Evolutionary conservation across 1,284 basidiomycete genomes (phyloP).

Genomic region (Hemileia vastatrix): DNA sequence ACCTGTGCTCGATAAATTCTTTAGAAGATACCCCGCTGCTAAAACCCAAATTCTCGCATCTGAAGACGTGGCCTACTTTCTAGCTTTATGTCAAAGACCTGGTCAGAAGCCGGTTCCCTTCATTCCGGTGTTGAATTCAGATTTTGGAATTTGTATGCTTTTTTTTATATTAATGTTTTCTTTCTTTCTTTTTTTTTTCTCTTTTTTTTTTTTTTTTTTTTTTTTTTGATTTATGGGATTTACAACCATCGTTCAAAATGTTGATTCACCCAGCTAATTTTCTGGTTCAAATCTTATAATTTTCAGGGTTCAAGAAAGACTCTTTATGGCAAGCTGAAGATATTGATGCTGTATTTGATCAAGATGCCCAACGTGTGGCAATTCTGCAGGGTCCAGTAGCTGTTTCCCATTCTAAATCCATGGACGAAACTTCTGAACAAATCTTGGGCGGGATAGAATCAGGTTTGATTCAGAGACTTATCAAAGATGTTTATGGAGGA

Average conservation of each 20-base stretch:
- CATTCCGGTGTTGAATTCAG: slow-evolving; percentile 89
- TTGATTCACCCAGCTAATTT: too few species aligned
- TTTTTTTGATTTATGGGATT: neutral
- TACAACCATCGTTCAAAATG: too few species aligned
- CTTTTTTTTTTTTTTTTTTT: neutral
- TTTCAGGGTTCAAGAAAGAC: slow-evolving; percentile 54
- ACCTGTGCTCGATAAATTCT: slow-evolving; percentile 70
- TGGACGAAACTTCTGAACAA: slow-evolving; percentile 87
- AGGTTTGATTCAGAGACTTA: slow-evolving; percentile 64
- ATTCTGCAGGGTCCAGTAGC: slow-evolving; percentile 96
- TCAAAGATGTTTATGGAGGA: slow-evolving; percentile 69
- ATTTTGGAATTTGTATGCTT: slow-evolving; percentile 74
- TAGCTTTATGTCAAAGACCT: slow-evolving; percentile 83
- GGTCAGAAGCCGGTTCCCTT: slow-evolving; percentile 98
- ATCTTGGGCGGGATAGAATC: slow-evolving; percentile 78
- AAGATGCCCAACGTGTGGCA: slow-evolving; percentile 93
- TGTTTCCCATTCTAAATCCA: slow-evolving; percentile 71
- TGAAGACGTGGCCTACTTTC: slow-evolving; percentile 90
- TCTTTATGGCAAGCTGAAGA: slow-evolving; percentile 97
- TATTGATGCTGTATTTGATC: slow-evolving; percentile 95
- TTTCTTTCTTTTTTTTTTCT: neutral
- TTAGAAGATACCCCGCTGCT: slow-evolving; percentile 68
- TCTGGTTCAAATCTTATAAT: neutral
- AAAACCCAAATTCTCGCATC: slow-evolving; percentile 78
- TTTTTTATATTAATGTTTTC: neutral